Evolutionary conservation across 257 asterid species (phyloP).

Genomic region (Plantago ovata): DNA sequence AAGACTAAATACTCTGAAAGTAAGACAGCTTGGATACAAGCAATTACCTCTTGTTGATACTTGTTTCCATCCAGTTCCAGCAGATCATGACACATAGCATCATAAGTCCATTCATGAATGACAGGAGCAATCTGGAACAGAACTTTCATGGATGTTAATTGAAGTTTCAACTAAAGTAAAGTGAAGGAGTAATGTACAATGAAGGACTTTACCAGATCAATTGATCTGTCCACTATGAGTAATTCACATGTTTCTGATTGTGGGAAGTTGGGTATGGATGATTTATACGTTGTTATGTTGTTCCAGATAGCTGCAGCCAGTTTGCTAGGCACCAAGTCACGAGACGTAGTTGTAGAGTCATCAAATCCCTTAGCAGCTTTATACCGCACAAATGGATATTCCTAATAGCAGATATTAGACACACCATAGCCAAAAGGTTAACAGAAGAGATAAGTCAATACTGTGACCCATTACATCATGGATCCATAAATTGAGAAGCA

Average conservation of each 20-base stretch:
- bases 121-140: constrained; percentile 80
- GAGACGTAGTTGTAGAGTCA: constrained; percentile 27
- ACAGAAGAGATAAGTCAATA: not conserved
- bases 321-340: constrained; percentile 68
- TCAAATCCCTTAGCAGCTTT: constrained; percentile 59
- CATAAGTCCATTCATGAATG: constrained; percentile 98
- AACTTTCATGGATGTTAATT: constrained; percentile 11
- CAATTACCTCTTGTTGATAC: constrained; percentile 73
- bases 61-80: constrained; percentile 91
- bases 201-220: constrained; percentile 64
- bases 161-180: constrained; percentile 1
- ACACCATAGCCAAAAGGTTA: not conserved
- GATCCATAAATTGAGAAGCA: no score
- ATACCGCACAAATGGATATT: constrained; percentile 79
- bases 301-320: constrained; percentile 85
- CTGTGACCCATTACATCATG: not conserved
- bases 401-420: constrained; percentile 39
- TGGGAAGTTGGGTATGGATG: constrained; percentile 80
- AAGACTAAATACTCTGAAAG: constrained; percentile 14
- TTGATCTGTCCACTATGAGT: constrained; percentile 86
- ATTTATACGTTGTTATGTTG: constrained; percentile 48
- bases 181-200: not conserved
- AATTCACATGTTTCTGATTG: constrained; percentile 85
- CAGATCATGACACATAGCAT: constrained; percentile 96
- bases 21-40: constrained; percentile 18